Percentiles rank a stretch among this genome's conserved stretches.
phyloP scores from a whole-genome alignment of 1,139 yeast genomes.

The Sugiyamaella xylanicola region DNA sequence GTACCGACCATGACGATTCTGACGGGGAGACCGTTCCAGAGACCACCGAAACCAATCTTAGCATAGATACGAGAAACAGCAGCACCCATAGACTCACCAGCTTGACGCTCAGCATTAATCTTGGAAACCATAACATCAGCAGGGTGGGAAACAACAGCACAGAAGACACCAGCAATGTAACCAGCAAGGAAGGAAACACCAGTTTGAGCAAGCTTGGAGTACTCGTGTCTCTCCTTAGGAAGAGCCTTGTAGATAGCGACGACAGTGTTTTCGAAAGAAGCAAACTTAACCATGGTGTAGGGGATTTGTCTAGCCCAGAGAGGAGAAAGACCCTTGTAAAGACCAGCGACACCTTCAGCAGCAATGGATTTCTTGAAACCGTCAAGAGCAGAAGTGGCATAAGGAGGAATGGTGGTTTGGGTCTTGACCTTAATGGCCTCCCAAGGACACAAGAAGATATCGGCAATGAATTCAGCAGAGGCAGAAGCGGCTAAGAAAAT shows the following conservation, averaged over 20 bases:
- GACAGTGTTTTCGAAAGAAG: slow-evolving; percentile 88
- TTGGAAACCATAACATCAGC: slow-evolving; percentile 97
- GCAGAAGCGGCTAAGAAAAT: slow-evolving; percentile 85
- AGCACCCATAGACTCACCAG: slow-evolving; percentile 64
- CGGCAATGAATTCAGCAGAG: slow-evolving; percentile 90
- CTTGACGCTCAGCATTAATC: slow-evolving; percentile 72
- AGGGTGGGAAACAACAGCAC: slow-evolving; percentile 94
- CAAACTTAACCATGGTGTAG: slow-evolving; percentile 94
- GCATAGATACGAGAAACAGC: slow-evolving; percentile 75
- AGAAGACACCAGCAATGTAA: slow-evolving; percentile 92
- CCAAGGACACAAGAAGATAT: slow-evolving; percentile 83
- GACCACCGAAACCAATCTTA: slow-evolving; percentile 82
- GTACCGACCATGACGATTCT: slow-evolving; percentile 97
- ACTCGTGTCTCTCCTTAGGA: slow-evolving; percentile 48
- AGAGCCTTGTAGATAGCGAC: slow-evolving; percentile 41
- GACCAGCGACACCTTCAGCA: slow-evolving; percentile 64
- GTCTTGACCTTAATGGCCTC: slow-evolving; percentile 71
- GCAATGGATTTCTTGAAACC: slow-evolving; percentile 69
- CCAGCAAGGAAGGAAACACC: slow-evolving; percentile 94
- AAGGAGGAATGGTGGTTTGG: slow-evolving; percentile 89
- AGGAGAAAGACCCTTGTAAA: slow-evolving; percentile 86
- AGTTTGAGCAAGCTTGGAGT: slow-evolving; percentile 69
- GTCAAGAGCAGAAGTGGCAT: slow-evolving; percentile 60
- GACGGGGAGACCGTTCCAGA: slow-evolving; percentile 93
- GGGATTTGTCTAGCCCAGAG: slow-evolving; percentile 96